phyloP scores from a whole-genome alignment of 148 eudicot genomes.

The Chenopodium suecicum region DNA sequence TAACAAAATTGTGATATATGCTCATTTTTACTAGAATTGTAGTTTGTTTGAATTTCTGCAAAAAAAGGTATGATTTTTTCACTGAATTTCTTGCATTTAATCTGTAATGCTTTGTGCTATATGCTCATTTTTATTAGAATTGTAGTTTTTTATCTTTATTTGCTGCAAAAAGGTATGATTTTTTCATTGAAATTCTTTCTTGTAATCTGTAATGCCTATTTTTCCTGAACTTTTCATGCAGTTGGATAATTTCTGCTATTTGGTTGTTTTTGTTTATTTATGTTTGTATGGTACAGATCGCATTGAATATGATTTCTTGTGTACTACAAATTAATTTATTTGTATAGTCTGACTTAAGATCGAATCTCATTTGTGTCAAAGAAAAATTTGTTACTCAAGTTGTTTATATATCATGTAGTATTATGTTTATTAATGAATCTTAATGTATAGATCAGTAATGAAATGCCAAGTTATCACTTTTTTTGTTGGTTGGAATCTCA shows the following conservation, averaged over 20 bases:
- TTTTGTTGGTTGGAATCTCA: background rate
- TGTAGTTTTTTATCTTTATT: too few relatives aligned
- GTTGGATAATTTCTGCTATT: background rate
- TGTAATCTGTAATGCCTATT: too few relatives aligned
- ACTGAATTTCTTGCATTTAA: background rate
- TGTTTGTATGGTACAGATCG: too few relatives aligned
- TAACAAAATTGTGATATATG: background rate
- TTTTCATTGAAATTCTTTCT: too few relatives aligned
- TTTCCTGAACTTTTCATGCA: background rate
- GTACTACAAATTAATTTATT: too few relatives aligned
- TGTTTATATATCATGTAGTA: background rate
- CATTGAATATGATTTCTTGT: too few relatives aligned
- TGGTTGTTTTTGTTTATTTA: too few relatives aligned
- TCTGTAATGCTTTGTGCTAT: too few relatives aligned
- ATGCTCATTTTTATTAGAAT: too few relatives aligned
- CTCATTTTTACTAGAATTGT: background rate
- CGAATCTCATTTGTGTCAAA: too few relatives aligned
- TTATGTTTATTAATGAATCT: background rate
- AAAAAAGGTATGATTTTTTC: background rate
- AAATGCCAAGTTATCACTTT: background rate
- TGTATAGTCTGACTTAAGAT: too few relatives aligned
- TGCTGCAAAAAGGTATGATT: too few relatives aligned
- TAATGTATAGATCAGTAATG: background rate
- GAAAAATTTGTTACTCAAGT: background rate
- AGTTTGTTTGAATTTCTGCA: background rate